A percentile compares a stretch with the other conserved stretches of the same genome.
Conservation (phyloP, 495 filamentous ascomycete species). For the Neurospora hispaniola region DNA sequence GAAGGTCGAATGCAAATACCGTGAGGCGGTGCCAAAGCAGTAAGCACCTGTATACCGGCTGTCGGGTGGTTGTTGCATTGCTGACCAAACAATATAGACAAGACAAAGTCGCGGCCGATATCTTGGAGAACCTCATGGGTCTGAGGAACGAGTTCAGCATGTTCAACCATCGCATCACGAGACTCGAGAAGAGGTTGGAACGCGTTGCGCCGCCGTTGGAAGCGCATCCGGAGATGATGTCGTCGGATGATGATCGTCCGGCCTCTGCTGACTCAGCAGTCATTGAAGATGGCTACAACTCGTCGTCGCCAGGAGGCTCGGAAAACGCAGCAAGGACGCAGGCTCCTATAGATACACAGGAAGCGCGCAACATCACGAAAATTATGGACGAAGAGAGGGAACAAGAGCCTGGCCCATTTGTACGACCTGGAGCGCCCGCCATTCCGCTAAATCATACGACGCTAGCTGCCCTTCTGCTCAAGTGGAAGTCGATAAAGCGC, state of each 20-base stretch:
- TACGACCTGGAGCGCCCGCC: slow-evolving; percentile 44
- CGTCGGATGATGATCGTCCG: slow-evolving; percentile 16
- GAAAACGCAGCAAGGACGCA: not conserved
- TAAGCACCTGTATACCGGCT: slow-evolving; percentile 24
- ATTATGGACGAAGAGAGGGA: slow-evolving; percentile 35
- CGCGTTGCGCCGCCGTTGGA: slow-evolving; percentile 9
- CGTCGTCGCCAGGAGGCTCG: slow-evolving; percentile 15
- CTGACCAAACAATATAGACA: slow-evolving; percentile 28
- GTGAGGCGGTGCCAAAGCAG: slow-evolving; percentile 58
- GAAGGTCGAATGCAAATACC: slow-evolving; percentile 50
- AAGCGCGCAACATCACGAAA: slow-evolving; percentile 22
- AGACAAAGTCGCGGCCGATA: slow-evolving; percentile 42
- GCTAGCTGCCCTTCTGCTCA: slow-evolving; percentile 64
- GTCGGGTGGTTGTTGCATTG: not conserved
- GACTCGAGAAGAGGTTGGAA: slow-evolving; percentile 14
- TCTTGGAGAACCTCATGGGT: slow-evolving; percentile 30
- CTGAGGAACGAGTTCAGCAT: slow-evolving; percentile 24
- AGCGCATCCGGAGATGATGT: slow-evolving; percentile 2
- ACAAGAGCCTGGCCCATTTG: slow-evolving; percentile 32
- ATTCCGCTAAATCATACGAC: slow-evolving; percentile 75
- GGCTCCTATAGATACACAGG: slow-evolving; percentile 13
- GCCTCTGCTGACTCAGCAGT: slow-evolving; percentile 13
- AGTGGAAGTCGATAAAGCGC: slow-evolving; percentile 53
- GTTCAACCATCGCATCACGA: slow-evolving; percentile 17
- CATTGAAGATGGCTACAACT: slow-evolving; percentile 10